Conservation (phyloP, 2,329 filamentous ascomycete species). For the Alternaria sp. region DNA sequence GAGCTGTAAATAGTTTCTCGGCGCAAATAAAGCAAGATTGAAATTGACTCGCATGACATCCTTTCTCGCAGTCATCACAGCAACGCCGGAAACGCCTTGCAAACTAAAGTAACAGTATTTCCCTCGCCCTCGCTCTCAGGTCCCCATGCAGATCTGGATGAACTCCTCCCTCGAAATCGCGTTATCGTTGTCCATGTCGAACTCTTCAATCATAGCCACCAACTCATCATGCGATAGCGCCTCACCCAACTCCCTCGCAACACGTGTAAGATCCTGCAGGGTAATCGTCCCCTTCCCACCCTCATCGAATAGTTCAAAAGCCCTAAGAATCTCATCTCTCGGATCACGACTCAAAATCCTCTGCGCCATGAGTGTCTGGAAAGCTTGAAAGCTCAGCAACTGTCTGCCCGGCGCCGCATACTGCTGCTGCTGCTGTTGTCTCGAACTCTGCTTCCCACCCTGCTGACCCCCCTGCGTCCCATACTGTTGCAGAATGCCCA, state of each 20-base stretch:
- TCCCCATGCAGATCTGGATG: slow-evolving; percentile 67
- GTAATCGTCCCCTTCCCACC: slow-evolving; percentile 92
- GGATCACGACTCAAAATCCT: slow-evolving; percentile 85
- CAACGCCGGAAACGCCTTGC: slow-evolving; percentile 13
- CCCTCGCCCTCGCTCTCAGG: neutral
- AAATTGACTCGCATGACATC: slow-evolving; percentile 4
- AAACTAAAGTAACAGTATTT: neutral
- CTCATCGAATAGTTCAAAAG: slow-evolving; percentile 92
- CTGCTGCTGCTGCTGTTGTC: slow-evolving; percentile 10
- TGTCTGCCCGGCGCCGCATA: slow-evolving; percentile 58
- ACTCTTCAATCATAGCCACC: slow-evolving; percentile 95
- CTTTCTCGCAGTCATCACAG: neutral
- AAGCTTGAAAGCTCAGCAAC: slow-evolving; percentile 73
- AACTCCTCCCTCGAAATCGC: slow-evolving; percentile 71
- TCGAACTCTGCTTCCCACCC: neutral
- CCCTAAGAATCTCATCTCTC: slow-evolving; percentile 85
- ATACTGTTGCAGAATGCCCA: slow-evolving; percentile 79
- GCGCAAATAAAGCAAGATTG: slow-evolving; percentile 34
- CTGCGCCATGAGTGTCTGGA: slow-evolving; percentile 76
- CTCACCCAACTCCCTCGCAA: slow-evolving; percentile 90
- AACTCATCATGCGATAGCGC: slow-evolving; percentile 92
- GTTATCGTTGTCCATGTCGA: slow-evolving; percentile 92
- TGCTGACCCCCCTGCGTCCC: slow-evolving; percentile 53
- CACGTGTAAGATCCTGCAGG: slow-evolving; percentile 82
- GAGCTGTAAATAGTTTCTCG: slow-evolving; percentile 46